A percentile compares a stretch with the other conserved stretches of the same genome.
These are phyloP conservation scores for Acmispon strigosus DNA, from an alignment of 306 rosid genomes.

Conservation along the genomic window DNA sequence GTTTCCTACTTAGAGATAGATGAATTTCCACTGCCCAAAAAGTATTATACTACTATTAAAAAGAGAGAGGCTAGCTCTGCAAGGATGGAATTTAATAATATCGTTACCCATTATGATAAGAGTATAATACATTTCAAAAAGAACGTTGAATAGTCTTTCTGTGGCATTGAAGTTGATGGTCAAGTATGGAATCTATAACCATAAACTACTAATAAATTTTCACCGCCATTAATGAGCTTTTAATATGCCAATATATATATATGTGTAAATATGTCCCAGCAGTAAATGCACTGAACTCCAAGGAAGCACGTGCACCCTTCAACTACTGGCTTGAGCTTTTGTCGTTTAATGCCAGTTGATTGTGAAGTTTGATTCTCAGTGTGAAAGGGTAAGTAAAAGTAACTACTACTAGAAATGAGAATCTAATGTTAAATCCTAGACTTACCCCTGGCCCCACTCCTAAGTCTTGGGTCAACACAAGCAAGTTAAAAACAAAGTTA, in stretches of 20 bases:
- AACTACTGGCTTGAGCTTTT: slow-evolving; percentile 33
- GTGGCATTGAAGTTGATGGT: slow-evolving; percentile 24
- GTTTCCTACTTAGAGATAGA: slow-evolving; percentile 2
- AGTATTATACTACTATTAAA: background rate
- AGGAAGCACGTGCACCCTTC: slow-evolving; percentile 65
- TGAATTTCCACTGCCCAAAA: slow-evolving; percentile 13
- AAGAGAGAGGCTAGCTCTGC: background rate
- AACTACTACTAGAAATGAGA: background rate
- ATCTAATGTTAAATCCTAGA: background rate
- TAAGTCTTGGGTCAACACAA: slow-evolving; percentile 25
- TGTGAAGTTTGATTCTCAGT: slow-evolving; percentile 50
- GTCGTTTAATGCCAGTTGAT: slow-evolving; percentile 56
- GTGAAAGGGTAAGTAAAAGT: slow-evolving; percentile 17
- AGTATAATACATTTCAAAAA: background rate
- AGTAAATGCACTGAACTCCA: slow-evolving; percentile 32
- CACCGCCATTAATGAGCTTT: slow-evolving; percentile 20
- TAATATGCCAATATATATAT: slow-evolving; percentile 4
- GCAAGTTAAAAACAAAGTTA: background rate
- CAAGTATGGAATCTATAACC: slow-evolving; percentile 31
- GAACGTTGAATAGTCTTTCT: background rate
- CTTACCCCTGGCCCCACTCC: slow-evolving; percentile 22
- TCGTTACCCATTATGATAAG: background rate
- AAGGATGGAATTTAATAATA: background rate
- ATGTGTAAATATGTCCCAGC: background rate
- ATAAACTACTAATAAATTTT: slow-evolving; percentile 14